Evolutionary conservation across 176 grass and related monocot species (phyloP).

Genomic region (Zizania latifolia): DNA sequence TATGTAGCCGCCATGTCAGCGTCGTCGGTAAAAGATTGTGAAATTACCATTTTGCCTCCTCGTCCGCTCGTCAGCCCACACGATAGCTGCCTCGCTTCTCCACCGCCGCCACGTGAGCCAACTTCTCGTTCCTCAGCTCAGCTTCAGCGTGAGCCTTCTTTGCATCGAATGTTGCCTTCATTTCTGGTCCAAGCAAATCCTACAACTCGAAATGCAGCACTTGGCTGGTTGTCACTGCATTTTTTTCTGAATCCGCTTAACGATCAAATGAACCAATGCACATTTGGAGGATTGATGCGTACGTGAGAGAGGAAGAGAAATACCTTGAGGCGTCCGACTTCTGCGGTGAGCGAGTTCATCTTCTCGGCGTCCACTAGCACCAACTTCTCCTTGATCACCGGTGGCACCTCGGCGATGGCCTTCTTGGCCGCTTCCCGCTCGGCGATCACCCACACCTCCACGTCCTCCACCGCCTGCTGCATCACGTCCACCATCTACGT

Average conservation of each 20-base stretch:
- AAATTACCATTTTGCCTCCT: no score
- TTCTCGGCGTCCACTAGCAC: slow-evolving; percentile 35
- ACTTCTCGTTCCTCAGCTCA: slow-evolving; percentile 40
- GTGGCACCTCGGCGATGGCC: slow-evolving; percentile 30
- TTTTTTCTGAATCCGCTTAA: not conserved
- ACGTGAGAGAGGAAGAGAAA: not conserved
- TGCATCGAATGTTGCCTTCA: slow-evolving; percentile 11
- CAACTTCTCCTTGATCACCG: slow-evolving; percentile 41
- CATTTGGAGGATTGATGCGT: not conserved
- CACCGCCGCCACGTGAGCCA: no score
- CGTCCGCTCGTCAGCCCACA: no score
- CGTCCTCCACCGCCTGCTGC: slow-evolving; percentile 47
- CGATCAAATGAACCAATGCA: not conserved
- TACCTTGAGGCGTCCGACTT: slow-evolving; percentile 51
- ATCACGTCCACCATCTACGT: slow-evolving; percentile 54
- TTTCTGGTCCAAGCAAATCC: slow-evolving; percentile 47
- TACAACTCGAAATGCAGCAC: slow-evolving; percentile 4
- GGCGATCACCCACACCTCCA: slow-evolving; percentile 15
- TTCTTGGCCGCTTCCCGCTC: slow-evolving; percentile 41
- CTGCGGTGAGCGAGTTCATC: slow-evolving; percentile 12
- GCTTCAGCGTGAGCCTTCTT: slow-evolving; percentile 38
- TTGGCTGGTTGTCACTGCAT: not conserved
- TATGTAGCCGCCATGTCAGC: no score
- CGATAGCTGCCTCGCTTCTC: no score
- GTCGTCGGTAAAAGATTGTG: no score